These are phyloP conservation scores for Orbilia quercus DNA, from an alignment of 2,329 filamentous ascomycete genomes.

Conservation along the genomic window DNA sequence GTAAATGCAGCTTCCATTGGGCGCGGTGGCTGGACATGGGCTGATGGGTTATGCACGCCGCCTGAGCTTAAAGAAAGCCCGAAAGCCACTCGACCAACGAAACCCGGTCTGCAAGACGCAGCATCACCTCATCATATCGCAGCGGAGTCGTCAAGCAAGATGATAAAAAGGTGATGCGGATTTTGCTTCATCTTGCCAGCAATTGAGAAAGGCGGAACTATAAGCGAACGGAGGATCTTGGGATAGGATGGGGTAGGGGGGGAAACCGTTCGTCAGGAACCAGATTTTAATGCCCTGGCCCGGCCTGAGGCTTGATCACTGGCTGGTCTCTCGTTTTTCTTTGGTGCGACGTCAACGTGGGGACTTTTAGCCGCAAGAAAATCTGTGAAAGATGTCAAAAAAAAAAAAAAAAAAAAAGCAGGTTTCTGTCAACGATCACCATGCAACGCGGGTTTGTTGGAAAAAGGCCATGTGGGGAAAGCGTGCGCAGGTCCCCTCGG, in stretches of 20 bases:
- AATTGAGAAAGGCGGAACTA: neutral
- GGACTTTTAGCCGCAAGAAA: slow-evolving; percentile 45
- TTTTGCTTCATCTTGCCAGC: slow-evolving; percentile 3
- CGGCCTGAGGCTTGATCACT: slow-evolving; percentile 22
- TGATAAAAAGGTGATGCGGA: neutral
- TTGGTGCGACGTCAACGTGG: slow-evolving; percentile 44
- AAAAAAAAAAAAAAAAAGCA: slow-evolving; percentile 19
- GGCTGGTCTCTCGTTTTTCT: neutral
- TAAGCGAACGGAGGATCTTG: slow-evolving; percentile 11
- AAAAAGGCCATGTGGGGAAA: slow-evolving; percentile 37
- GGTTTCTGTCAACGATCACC: slow-evolving; percentile 42
- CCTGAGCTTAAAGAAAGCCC: slow-evolving; percentile 24
- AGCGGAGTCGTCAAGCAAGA: slow-evolving; percentile 17
- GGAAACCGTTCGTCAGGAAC: slow-evolving; percentile 8
- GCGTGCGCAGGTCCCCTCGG: slow-evolving; percentile 6
- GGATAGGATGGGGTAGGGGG: too few relatives aligned
- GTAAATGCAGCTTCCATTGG: slow-evolving; percentile 43
- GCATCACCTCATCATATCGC: slow-evolving; percentile 45
- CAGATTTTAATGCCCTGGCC: slow-evolving; percentile 19
- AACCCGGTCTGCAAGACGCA: slow-evolving; percentile 47
- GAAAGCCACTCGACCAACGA: slow-evolving; percentile 45
- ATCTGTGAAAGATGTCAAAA: slow-evolving; percentile 13
- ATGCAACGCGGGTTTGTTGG: slow-evolving; percentile 35
- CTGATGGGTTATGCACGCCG: slow-evolving; percentile 9
- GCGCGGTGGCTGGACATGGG: slow-evolving; percentile 5